These are phyloP conservation scores for Microcos paniculata DNA, from an alignment of 345 rosid genomes.

Conservation along the genomic window DNA sequence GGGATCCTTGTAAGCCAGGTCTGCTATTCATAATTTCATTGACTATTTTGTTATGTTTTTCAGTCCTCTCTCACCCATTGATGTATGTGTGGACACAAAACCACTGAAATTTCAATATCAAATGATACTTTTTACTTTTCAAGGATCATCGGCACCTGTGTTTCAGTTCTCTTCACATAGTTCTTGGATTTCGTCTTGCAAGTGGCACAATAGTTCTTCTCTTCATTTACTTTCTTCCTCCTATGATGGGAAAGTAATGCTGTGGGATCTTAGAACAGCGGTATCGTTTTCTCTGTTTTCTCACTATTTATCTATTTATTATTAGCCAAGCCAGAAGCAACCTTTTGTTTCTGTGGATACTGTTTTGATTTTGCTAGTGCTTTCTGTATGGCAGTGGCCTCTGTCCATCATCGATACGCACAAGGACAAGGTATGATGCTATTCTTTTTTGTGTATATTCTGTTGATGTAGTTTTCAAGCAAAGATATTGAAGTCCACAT, in stretches of 20 bases:
- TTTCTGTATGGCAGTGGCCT: slow-evolving; percentile 83
- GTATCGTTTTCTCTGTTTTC: slow-evolving; percentile 39
- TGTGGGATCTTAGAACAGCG: slow-evolving; percentile 99
- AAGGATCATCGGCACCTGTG: slow-evolving; percentile 88
- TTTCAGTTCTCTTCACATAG: slow-evolving; percentile 78
- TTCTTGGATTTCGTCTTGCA: slow-evolving; percentile 95
- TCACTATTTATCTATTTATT: not conserved
- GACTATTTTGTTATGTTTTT: not conserved
- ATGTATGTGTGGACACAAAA: not conserved
- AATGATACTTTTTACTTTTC: slow-evolving; percentile 18
- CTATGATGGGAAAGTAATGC: slow-evolving; percentile 97
- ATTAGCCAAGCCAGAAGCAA: not conserved
- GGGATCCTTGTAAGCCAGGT: slow-evolving; percentile 99
- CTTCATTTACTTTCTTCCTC: slow-evolving; percentile 89
- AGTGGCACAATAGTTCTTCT: slow-evolving; percentile 85
- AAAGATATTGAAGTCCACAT: not conserved
- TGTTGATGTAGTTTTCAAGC: not conserved
- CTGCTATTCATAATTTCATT: slow-evolving; percentile 13
- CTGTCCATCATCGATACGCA: slow-evolving; percentile 74
- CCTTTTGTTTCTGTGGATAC: not conserved
- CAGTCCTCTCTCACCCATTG: not conserved
- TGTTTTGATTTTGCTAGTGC: slow-evolving; percentile 16
- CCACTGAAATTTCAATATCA: slow-evolving; percentile 5
- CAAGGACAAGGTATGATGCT: slow-evolving; percentile 63
- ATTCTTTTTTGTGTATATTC: not conserved